Percentiles rank a stretch among this genome's conserved stretches.
Evolutionary conservation across 805 yeast species (phyloP).

Genomic region (Hyphopichia homilentoma): DNA sequence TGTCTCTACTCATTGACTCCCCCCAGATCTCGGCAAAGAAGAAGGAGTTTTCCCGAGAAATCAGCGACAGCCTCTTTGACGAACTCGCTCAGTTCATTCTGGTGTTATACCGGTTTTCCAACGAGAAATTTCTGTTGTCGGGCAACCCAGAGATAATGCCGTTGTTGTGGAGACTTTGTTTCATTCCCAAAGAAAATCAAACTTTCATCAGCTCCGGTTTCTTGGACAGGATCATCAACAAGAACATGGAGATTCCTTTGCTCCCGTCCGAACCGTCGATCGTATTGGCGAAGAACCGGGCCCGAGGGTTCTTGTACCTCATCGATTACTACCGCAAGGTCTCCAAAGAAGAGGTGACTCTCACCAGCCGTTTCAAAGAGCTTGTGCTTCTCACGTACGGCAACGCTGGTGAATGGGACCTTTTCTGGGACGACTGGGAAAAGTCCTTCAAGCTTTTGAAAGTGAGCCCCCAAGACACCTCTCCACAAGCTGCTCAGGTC

Average conservation of each 20-base stretch:
- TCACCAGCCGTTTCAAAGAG: conserved; percentile 24
- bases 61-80: conserved; percentile 20
- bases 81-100: conserved; percentile 25
- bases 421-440: conserved; percentile 40
- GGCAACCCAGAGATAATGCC: conserved; percentile 26
- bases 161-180: conserved; percentile 31
- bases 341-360: conserved; percentile 1
- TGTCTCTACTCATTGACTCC: conserved; percentile 33
- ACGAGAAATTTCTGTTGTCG: conserved; percentile 19
- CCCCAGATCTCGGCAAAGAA: conserved; percentile 14
- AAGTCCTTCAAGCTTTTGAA: conserved; percentile 10
- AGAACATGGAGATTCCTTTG: conserved; percentile 7
- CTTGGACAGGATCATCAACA: conserved; percentile 22
- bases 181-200: conserved; percentile 8
- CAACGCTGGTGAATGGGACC: conserved; percentile 33
- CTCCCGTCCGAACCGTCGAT: conserved; percentile 6
- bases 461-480: conserved; percentile 3
- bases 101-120: conserved; percentile 22
- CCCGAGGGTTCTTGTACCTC: conserved; percentile 26
- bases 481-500: conserved; percentile 3
- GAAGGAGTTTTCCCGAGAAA: conserved; percentile 7
- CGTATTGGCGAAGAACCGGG: conserved; percentile 22
- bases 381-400: conserved; percentile 35
- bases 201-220: conserved; percentile 18
- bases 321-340: conserved; percentile 17